Evolutionary conservation across 1,284 basidiomycete species (phyloP).

Genomic region (Athelia psychrophila): DNA sequence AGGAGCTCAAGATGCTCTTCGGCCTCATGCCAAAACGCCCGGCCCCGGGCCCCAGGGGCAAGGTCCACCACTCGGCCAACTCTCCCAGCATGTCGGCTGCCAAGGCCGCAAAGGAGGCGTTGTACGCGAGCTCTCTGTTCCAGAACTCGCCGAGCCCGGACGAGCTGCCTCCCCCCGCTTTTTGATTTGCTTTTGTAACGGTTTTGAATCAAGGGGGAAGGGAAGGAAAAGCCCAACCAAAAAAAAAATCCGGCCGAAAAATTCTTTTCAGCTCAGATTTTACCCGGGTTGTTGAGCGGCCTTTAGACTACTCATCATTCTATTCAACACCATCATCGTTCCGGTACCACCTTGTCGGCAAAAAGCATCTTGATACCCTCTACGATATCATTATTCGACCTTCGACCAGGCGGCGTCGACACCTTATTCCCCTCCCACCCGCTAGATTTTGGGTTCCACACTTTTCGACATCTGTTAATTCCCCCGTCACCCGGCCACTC

Average conservation of each 20-base stretch:
- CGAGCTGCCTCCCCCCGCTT: constrained; percentile 65
- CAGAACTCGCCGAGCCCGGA: constrained; percentile 80
- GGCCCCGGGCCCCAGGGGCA: too few species aligned
- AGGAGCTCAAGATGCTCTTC: constrained; percentile 36
- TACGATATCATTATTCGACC: constrained; percentile 1
- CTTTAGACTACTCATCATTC: not conserved
- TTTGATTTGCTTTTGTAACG: constrained; percentile 19
- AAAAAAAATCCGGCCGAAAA: too few species aligned
- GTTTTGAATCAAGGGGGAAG: not conserved
- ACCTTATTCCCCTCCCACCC: not conserved
- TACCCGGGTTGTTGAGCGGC: not conserved
- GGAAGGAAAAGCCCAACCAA: too few species aligned
- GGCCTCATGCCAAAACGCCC: constrained; percentile 12
- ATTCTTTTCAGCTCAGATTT: not conserved
- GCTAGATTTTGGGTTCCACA: not conserved
- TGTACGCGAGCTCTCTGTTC: constrained; percentile 74
- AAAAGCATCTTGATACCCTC: not conserved
- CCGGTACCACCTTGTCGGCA: not conserved
- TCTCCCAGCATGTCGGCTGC: constrained; percentile 18
- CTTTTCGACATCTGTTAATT: not conserved
- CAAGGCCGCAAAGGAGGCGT: constrained; percentile 34
- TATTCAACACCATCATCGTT: not conserved
- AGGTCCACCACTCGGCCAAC: not conserved
- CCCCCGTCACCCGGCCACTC: not conserved
- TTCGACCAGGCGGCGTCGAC: not conserved